phyloP scores from a whole-genome alignment of 73 alveolate species.

The Urostyla sp. region DNA sequence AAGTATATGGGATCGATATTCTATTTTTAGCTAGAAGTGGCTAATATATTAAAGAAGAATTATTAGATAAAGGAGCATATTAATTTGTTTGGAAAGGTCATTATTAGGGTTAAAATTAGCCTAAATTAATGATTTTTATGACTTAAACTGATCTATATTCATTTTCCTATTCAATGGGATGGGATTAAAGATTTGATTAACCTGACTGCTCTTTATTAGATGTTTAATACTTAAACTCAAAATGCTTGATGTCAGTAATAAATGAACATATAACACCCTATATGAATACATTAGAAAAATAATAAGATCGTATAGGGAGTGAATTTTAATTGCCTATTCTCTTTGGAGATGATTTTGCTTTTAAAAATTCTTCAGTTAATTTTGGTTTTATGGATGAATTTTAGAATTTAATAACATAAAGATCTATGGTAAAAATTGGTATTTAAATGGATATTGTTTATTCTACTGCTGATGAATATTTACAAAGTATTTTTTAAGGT shows the following conservation, averaged over 20 bases:
- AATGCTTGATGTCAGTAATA: conserved; percentile 6
- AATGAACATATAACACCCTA: neutral
- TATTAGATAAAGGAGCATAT: conserved; percentile 21
- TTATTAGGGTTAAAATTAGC: neutral
- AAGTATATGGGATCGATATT: conserved; percentile 64
- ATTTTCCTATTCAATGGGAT: neutral
- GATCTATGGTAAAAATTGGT: conserved; percentile 11
- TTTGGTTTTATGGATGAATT: conserved; percentile 28
- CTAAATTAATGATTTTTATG: neutral
- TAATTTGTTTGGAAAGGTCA: conserved; percentile 57
- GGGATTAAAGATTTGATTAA: neutral
- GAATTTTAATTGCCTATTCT: conserved; percentile 36
- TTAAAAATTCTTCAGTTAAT: neutral
- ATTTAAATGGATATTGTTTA: conserved; percentile 25
- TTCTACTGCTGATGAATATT: conserved; percentile 62
- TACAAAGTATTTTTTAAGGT: conserved; percentile 2
- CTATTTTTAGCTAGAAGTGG: conserved; percentile 62
- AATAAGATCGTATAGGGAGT: neutral
- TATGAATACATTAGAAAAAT: conserved; percentile 34
- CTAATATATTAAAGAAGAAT: neutral
- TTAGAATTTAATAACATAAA: neutral
- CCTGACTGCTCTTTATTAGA: neutral
- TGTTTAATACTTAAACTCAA: neutral
- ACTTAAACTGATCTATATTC: conserved; percentile 37
- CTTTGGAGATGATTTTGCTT: conserved; percentile 67